Evolutionary conservation across 805 yeast species (phyloP).

Genomic region (Teunomyces barrocoloradensis): DNA sequence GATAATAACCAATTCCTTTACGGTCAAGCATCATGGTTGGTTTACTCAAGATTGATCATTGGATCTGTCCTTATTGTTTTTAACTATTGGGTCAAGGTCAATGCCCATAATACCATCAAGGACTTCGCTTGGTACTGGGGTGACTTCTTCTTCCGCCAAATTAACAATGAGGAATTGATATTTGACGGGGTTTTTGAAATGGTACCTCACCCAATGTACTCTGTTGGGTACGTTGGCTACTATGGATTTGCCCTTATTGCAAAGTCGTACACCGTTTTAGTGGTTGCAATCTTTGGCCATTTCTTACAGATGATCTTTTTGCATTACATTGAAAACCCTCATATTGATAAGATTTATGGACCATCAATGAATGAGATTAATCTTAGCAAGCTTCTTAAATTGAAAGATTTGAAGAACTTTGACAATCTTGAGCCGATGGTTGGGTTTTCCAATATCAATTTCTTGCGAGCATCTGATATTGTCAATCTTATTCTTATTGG

Average conservation of each 20-base stretch:
- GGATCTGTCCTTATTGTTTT: conserved; percentile 66
- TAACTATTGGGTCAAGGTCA: conserved; percentile 81
- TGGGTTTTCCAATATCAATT: conserved; percentile 60
- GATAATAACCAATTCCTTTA: conserved; percentile 35
- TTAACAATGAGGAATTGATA: conserved; percentile 59
- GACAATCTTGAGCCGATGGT: conserved; percentile 51
- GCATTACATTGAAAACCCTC: conserved; percentile 79
- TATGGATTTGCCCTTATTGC: conserved; percentile 80
- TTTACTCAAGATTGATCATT: conserved; percentile 49
- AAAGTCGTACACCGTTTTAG: conserved; percentile 66
- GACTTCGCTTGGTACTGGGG: conserved; percentile 97
- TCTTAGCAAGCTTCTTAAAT: conserved; percentile 38
- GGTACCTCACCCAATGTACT: conserved; percentile 92
- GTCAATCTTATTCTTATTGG: conserved; percentile 44
- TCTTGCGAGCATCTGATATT: conserved; percentile 62
- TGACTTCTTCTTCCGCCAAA: conserved; percentile 79
- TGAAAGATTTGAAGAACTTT: conserved; percentile 46
- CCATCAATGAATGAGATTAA: conserved; percentile 44
- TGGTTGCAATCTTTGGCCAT: conserved; percentile 73
- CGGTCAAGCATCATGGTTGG: conserved; percentile 42
- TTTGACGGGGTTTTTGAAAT: conserved; percentile 88
- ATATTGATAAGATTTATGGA: conserved; percentile 73
- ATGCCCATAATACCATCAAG: conserved; percentile 84
- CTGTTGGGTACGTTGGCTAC: conserved; percentile 84
- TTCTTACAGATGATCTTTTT: conserved; percentile 72